These are phyloP conservation scores for Pugionium dolabratum DNA, from an alignment of 345 rosid species.

Conservation along the genomic window DNA sequence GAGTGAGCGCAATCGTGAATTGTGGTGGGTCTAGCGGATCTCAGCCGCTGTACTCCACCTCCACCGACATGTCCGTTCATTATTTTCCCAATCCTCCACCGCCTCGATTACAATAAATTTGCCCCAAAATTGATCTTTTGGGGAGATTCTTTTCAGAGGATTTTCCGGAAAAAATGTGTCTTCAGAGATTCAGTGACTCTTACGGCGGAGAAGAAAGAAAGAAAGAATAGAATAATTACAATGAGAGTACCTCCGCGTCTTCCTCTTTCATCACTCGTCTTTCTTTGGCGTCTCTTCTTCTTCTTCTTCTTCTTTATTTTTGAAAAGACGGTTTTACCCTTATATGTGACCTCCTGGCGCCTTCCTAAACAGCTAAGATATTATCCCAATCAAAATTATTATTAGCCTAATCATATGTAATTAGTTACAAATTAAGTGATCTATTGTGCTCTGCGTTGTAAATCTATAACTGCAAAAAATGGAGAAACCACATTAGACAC, in stretches of 20 bases:
- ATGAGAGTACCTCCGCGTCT: constrained; percentile 45
- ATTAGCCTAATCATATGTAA: too few relatives aligned
- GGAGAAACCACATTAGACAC: too few relatives aligned
- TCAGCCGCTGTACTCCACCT: constrained; percentile 53
- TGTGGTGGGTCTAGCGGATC: constrained; percentile 75
- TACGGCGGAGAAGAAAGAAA: neutral
- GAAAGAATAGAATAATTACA: constrained; percentile 1
- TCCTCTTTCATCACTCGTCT: constrained; percentile 38
- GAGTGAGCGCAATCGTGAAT: constrained; percentile 84
- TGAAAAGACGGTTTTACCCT: too few relatives aligned
- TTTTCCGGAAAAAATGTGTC: constrained; percentile 17
- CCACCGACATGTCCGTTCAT: constrained; percentile 55
- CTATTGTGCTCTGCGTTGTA: too few relatives aligned
- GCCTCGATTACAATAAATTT: neutral
- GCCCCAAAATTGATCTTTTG: neutral
- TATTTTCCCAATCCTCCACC: neutral
- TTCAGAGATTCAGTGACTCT: constrained; percentile 21
- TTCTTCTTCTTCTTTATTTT: neutral
- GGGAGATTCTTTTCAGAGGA: constrained; percentile 15
- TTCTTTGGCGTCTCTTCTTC: constrained; percentile 2
- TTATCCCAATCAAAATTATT: too few relatives aligned
- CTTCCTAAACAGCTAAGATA: too few relatives aligned
- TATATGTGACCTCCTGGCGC: too few relatives aligned
- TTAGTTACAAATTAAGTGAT: too few relatives aligned
- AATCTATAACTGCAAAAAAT: too few relatives aligned